Base-by-base conservation (phyloP, 176 grass and related monocot species). In the Cenchrus americanus region DNA sequence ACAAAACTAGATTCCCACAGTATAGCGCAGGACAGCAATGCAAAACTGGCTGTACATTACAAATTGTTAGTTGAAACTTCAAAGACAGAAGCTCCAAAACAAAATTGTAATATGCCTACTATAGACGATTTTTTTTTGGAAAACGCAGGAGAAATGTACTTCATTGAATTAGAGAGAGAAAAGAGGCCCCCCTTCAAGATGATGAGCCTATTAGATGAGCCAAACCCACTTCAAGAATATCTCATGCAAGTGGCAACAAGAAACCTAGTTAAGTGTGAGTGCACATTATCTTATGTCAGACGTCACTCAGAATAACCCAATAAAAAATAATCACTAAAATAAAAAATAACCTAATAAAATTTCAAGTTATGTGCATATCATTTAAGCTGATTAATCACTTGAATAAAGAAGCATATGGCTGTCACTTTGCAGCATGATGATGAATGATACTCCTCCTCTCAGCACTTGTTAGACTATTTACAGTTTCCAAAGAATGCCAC, bases 331-430 rank as follows among this genome's bases (percentile, higher is more conserved):
- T 30, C 27, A 30, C 27, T 30, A 30, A 30, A 30, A 30, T 30
- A 30, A 30, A 30, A 30, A 41, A 54, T 18, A 54, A 0, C 70
- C 46, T 22, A 30, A 30, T 54, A 54, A 53, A 75, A 37, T 63
- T 11, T 63, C 14, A 69, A 40, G 34, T 24, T 74, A 43, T 52
- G n/a, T 19, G 6, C 24, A 59, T n/a, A 75, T 10, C 44, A 71
- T 24, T 63, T 23, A 78, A 83, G 54, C 34, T 47, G 62, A 72
- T 64, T 47, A 72, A 83, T 78, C 62, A 15, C 46, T 40, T 57
- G 37, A 72, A 18, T 46, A 63, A 71, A 78, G 3, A 73, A 64
- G 11, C 32, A 76, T 62, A 43, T 19, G 41, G n/a, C 13, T n/a
- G 21, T 46, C 41, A 44, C 18, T 60, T 62, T 10, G 23, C 43